Percentiles rank a stretch among this genome's conserved stretches.
Conservation (phyloP, 2,329 filamentous ascomycete species). For the Trichoderma guizhouense region DNA sequence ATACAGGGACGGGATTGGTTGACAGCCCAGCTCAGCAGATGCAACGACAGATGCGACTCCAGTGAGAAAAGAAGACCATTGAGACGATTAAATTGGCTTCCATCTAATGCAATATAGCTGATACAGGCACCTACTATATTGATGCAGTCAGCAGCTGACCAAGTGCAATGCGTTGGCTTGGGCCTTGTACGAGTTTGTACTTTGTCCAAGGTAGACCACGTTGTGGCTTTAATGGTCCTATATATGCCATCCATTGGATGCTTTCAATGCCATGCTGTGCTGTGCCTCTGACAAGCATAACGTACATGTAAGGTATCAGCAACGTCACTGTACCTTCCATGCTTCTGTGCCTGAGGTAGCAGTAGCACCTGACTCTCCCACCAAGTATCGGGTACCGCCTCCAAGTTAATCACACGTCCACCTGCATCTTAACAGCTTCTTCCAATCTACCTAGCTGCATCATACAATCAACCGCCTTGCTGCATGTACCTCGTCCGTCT, state of each 20-base stretch:
- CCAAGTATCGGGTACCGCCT: not conserved
- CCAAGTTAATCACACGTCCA: not conserved
- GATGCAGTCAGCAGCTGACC: constrained; percentile 2
- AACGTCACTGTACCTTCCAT: not conserved
- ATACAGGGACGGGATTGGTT: not conserved
- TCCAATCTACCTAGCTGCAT: not conserved
- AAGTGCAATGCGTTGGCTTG: not conserved
- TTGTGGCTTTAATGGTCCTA: not conserved
- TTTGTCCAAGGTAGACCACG: not conserved
- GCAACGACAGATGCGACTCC: not conserved
- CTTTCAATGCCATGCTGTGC: not conserved
- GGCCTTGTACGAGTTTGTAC: not conserved
- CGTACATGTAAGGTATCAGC: not conserved
- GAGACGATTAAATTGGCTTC: not conserved
- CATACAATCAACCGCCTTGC: not conserved
- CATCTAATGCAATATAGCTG: not conserved
- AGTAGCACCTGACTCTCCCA: not conserved
- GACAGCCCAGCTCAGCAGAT: not conserved
- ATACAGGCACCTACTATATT: not conserved
- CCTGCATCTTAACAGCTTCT: not conserved
- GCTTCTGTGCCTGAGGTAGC: not conserved
- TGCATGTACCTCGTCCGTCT: not conserved
- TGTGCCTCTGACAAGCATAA: not conserved
- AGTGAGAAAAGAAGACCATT: not conserved
- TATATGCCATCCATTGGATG: not conserved